A percentile compares a stretch with the other conserved stretches of the same genome.
These are phyloP conservation scores for Sarocladium strictum DNA, from an alignment of 2,329 filamentous ascomycete genomes.

Conservation along the genomic window DNA sequence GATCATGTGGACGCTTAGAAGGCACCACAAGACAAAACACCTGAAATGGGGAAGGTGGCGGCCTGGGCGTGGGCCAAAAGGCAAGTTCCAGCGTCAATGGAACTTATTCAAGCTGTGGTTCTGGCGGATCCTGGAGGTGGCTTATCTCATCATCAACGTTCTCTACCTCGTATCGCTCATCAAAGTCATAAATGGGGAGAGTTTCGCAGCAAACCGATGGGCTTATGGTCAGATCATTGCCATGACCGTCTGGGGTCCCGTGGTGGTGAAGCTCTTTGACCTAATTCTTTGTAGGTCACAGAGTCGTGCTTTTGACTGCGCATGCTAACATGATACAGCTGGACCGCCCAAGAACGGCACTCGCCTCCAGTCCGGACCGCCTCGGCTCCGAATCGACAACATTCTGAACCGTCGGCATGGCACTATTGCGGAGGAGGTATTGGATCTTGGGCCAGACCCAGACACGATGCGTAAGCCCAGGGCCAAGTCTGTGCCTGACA, in stretches of 20 bases:
- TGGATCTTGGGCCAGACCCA: slow-evolving; percentile 4
- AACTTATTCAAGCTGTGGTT: slow-evolving; percentile 23
- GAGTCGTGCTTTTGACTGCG: neutral
- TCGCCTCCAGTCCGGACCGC: slow-evolving; percentile 29
- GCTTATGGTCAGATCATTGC: slow-evolving; percentile 33
- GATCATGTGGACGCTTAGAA: slow-evolving; percentile 30
- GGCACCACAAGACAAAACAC: slow-evolving; percentile 25
- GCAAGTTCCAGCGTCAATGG: slow-evolving; percentile 22
- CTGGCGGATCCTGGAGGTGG: slow-evolving; percentile 29
- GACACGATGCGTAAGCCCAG: neutral
- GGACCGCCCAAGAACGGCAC: slow-evolving; percentile 31
- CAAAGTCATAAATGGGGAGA: slow-evolving; percentile 28
- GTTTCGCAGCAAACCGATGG: slow-evolving; percentile 29
- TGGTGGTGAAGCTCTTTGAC: slow-evolving; percentile 33
- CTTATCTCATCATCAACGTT: slow-evolving; percentile 31
- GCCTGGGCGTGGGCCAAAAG: slow-evolving; percentile 25
- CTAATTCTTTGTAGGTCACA: slow-evolving; percentile 27
- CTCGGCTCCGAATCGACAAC: slow-evolving; percentile 32
- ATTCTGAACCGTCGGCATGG: slow-evolving; percentile 27
- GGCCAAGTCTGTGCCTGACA: neutral
- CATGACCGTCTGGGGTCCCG: slow-evolving; percentile 32
- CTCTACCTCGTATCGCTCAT: slow-evolving; percentile 31
- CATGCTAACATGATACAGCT: slow-evolving; percentile 21
- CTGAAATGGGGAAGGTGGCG: slow-evolving; percentile 24
- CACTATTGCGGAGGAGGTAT: slow-evolving; percentile 10